Evolutionary conservation across 352 stramenopile genomes (phyloP).

Genomic region (Globisporangium perplexum): DNA sequence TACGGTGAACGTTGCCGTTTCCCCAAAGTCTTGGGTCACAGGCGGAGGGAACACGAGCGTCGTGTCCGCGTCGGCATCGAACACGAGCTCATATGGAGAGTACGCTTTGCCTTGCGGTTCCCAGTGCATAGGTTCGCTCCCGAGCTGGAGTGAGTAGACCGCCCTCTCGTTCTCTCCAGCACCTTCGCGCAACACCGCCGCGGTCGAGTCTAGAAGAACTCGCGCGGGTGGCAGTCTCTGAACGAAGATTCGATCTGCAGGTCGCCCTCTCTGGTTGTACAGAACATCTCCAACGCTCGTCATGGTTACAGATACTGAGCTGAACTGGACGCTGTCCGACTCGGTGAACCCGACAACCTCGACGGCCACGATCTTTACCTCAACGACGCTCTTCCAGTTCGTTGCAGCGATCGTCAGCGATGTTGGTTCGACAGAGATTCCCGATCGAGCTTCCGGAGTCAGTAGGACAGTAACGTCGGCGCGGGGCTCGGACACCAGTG

Average conservation of each 20-base stretch:
- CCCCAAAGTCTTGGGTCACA: slow-evolving; percentile 8
- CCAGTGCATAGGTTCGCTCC: slow-evolving; percentile 64
- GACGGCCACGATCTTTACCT: slow-evolving; percentile 20
- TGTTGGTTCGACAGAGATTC: slow-evolving; percentile 22
- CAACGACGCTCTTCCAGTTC: slow-evolving; percentile 22
- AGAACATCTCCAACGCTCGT: slow-evolving; percentile 26
- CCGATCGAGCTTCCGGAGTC: slow-evolving; percentile 13
- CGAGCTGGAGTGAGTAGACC: slow-evolving; percentile 32
- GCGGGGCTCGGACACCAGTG: slow-evolving; percentile 31
- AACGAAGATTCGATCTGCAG: slow-evolving; percentile 27
- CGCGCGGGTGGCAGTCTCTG: slow-evolving; percentile 30
- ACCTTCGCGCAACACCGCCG: slow-evolving; percentile 29
- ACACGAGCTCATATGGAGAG: slow-evolving; percentile 24
- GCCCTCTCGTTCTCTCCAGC: slow-evolving; percentile 17
- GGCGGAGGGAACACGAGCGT: slow-evolving; percentile 28
- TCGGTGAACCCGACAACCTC: not conserved
- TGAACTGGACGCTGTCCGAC: slow-evolving; percentile 21
- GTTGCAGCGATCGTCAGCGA: slow-evolving; percentile 22
- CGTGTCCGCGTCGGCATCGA: slow-evolving; percentile 38
- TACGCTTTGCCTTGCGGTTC: slow-evolving; percentile 31
- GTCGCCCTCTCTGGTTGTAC: slow-evolving; percentile 27
- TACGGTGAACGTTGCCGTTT: slow-evolving; percentile 17
- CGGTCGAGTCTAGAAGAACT: slow-evolving; percentile 35
- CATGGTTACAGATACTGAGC: slow-evolving; percentile 15
- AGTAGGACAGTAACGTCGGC: slow-evolving; percentile 34